Evolutionary conservation across 129 eudicot genomes (phyloP), one percentile per base, ranked within the genome.

Genomic region (Erigeron canadensis): DNA sequence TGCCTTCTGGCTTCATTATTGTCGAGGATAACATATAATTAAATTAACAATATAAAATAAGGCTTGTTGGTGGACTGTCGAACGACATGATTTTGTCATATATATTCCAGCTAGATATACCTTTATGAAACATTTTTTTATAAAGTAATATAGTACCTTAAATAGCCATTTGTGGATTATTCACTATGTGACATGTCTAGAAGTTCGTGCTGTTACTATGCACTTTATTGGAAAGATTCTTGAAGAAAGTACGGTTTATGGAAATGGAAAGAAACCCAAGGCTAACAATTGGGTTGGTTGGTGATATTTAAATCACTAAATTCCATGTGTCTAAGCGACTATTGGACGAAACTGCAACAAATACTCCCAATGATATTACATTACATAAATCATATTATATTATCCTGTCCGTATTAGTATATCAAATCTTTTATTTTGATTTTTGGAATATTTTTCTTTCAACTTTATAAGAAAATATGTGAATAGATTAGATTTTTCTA

Each of bases 81-180:
- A 70, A 43, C 77, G 71, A 78, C 62, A 78, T 71, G 77, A 55
- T 71, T 70, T 71, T 77, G 77, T 70, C 81, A 71, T 71, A 38
- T 34, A 28, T 28, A 28, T 28, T 28, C 34, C 34, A 28, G 15
- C 47, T 42, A 63, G 71, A 53, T 77, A 13, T 77, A 13, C 43
- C 71, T 13, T 53, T 77, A 28, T 21, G 46, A 71, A 53, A 65
- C 67, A 53, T 64, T 77, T 21, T 65, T 23, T 51, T 12, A 70
- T 51, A 23, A 40, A 53, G 62, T 62, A 8, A 63, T 63, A 48
- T 16, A 58, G 71, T 76, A 69, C 76, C 81, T 70, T 48, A 69
- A 71, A 61, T 55, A 70, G 65, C 76, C 76, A 61, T 70, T 69
- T 70, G 58, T 70, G 76, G 81, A 50, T 37, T 50, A 43, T 50